These are phyloP conservation scores for Penicillium decumbens DNA, from an alignment of 2,329 filamentous ascomycete species.

Conservation along the genomic window DNA sequence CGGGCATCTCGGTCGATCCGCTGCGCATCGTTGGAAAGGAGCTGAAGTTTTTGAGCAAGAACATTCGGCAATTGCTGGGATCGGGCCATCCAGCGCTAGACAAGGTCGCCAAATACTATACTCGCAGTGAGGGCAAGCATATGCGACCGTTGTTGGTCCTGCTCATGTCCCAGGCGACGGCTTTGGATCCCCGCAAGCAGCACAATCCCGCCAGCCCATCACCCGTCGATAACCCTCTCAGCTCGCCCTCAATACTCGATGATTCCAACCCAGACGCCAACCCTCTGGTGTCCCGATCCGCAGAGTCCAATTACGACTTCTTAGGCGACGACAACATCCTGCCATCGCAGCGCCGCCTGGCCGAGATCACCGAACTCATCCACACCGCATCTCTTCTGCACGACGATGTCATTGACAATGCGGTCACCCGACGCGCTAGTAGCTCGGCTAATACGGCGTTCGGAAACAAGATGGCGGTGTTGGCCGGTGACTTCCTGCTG, in stretches of 20 bases:
- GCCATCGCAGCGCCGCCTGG: constrained; percentile 84
- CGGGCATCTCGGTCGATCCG: constrained; percentile 73
- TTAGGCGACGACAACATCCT: constrained; percentile 61
- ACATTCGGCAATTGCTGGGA: constrained; percentile 86
- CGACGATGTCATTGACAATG: constrained; percentile 97
- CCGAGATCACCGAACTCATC: constrained; percentile 95
- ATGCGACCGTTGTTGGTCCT: constrained; percentile 90
- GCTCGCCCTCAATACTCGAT: constrained; percentile 59
- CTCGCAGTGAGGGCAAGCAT: constrained; percentile 93
- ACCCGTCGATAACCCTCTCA: constrained; percentile 58
- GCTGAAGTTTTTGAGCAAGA: constrained; percentile 91
- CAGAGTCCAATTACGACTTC: constrained; percentile 36
- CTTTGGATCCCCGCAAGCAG: constrained; percentile 64
- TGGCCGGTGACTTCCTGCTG: constrained; percentile 94
- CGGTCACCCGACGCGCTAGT: constrained; percentile 72
- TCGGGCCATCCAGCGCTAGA: constrained; percentile 93
- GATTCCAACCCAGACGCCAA: constrained; percentile 72
- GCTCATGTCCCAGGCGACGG: constrained; percentile 90
- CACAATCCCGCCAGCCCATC: constrained; percentile 35
- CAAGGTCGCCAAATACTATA: constrained; percentile 96
- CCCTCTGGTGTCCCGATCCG: constrained; percentile 49
- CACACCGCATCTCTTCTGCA: constrained; percentile 95
- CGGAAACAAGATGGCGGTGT: constrained; percentile 97
- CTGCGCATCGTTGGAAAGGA: constrained; percentile 88
- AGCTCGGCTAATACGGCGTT: constrained; percentile 92